Evolutionary conservation across 225 moss, liverwort and hornwort genomes (phyloP).

Genomic region (Bryoerythrophyllum caledonicum): DNA sequence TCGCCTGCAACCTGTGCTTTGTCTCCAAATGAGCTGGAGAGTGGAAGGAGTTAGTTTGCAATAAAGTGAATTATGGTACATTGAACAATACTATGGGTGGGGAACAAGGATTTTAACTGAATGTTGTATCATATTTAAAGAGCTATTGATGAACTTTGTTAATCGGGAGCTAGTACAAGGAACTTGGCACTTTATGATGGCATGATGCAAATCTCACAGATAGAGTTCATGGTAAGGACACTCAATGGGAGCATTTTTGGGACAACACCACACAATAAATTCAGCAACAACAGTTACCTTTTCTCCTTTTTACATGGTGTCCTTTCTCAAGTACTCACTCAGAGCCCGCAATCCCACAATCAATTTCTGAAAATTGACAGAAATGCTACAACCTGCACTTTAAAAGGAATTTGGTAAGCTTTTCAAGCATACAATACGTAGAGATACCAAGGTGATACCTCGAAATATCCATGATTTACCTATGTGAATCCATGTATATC

Average conservation of each 20-base stretch:
- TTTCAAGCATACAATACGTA: too few species aligned
- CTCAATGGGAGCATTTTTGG: background rate
- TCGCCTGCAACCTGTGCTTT: background rate
- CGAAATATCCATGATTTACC: too few species aligned
- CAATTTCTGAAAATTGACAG: background rate
- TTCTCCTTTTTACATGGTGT: background rate
- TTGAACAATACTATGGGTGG: background rate
- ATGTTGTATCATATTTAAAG: slow-evolving; percentile 10
- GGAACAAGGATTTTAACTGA: slow-evolving; percentile 19
- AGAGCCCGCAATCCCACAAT: background rate
- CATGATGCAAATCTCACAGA: slow-evolving; percentile 2
- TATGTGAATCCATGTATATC: too few species aligned
- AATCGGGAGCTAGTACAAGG: slow-evolving; percentile 13
- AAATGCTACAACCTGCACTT: too few species aligned
- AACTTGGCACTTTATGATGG: slow-evolving; percentile 20
- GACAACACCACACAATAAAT: background rate
- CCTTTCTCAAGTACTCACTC: background rate
- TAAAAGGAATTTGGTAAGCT: too few species aligned
- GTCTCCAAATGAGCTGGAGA: background rate
- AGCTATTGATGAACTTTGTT: slow-evolving; percentile 17
- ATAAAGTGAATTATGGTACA: slow-evolving; percentile 13
- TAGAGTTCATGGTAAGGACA: slow-evolving; percentile 2
- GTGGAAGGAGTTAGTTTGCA: slow-evolving; percentile 17
- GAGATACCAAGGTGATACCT: too few species aligned
- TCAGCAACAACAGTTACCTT: background rate